Conservation (phyloP, 306 rosid species). For the Vicia villosa region DNA sequence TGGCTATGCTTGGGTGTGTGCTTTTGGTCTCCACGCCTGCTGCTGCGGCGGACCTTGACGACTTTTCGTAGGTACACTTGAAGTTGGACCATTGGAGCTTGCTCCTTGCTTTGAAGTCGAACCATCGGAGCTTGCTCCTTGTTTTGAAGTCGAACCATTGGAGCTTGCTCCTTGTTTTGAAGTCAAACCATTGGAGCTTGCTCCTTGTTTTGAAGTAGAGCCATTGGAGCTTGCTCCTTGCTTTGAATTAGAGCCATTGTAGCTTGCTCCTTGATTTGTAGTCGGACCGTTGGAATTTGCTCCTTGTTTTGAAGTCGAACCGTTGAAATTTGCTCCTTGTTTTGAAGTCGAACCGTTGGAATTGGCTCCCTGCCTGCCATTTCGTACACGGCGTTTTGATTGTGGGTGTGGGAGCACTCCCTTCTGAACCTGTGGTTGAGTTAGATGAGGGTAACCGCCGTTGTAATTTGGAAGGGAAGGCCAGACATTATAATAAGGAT, state of each 20-base stretch:
- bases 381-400: conserved; percentile 30
- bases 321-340: conserved; percentile 31
- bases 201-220: conserved; percentile 24
- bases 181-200: conserved; percentile 21
- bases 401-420: not conserved
- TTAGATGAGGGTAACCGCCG: conserved; percentile 34
- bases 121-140: conserved; percentile 31
- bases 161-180: conserved; percentile 32
- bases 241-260: conserved; percentile 22
- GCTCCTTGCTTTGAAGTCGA: conserved; percentile 24
- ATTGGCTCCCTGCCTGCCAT: conserved; percentile 27
- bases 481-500: not conserved
- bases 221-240: conserved; percentile 30
- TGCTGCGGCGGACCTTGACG: conserved; percentile 42
- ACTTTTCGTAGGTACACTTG: conserved; percentile 33
- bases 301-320: conserved; percentile 23
- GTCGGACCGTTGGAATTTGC: conserved; percentile 25
- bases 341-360: conserved; percentile 29
- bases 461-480: conserved; percentile 7
- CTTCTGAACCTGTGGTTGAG: conserved; percentile 39
- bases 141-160: conserved; percentile 7
- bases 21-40: conserved; percentile 59
- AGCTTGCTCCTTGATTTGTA: conserved; percentile 26
- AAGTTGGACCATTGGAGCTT: conserved; percentile 29
- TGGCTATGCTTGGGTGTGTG: conserved; percentile 1